Base-by-base conservation (phyloP, 2,329 filamentous ascomycete species). In the Aspergillus sp. region DNA sequence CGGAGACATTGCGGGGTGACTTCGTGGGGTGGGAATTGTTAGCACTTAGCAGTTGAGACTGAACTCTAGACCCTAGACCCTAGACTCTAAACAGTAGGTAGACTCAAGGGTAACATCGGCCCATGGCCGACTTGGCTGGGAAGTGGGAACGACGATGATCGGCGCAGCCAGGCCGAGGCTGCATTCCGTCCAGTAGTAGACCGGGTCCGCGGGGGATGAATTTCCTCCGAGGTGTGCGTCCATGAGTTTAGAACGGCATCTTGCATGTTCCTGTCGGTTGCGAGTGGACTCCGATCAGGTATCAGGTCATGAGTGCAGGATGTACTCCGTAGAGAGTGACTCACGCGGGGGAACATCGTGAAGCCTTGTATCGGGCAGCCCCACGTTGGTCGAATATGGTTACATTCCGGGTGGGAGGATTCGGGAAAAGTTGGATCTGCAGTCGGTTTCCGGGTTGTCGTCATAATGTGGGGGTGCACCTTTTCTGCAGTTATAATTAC, bases 341-440 rank as follows among this genome's bases (percentile, higher is more conserved):
- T 39, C 6, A 26, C 26, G 36, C 36, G 36, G 14, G 14, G 16
- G 16, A 14, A 14, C 36, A 39, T 39, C 36, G 36, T 39, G 36
- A 39, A 39, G 36, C 6, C 2, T 16, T 2, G 14, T 12, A n/a
- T 39, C 12, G 32, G 32, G 45, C 18, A 22, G 45, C 45, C 45
- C 45, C 45, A 47, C 45, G 45, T 47, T 24, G 45, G 22, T 56
- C 63, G 31, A 59, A 66, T 66, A 54, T 62, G 63, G 65, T 64
- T 66, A 66, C 64, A 64, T 64, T 45, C 61, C 63, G 63, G 46
- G 58, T 64, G 64, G 64, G 63, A 63, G 58, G 36, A 7, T 29
- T 29, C 26, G 26, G 26, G 26, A 58, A 55, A 36, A 32, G 31
- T 22, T 16, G 20, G 49, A 55, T 24, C 18, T 16, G 12, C 12